Evolutionary conservation across 768 basidiomycete genomes (phyloP), one percentile per base, ranked within the genome.

Genomic region (Rhodotorula kratochvilovae): DNA sequence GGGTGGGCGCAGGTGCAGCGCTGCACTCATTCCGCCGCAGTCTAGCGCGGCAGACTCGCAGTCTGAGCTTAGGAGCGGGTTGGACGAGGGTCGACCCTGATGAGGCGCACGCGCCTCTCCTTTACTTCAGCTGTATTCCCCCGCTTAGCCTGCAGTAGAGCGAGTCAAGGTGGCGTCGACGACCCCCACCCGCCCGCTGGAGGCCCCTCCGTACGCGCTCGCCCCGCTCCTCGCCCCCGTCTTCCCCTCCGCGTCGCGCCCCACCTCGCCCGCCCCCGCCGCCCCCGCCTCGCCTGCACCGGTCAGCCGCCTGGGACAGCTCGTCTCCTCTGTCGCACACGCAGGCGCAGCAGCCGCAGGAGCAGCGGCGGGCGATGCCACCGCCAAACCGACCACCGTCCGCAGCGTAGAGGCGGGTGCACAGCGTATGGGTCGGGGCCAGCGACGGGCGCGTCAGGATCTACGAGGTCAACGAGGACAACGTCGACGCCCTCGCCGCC

Each of bases 191-290:
- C 80, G 79, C 51, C 84, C 84, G 13, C 76, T 85, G 45, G 84
- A 86, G 55, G 83, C 88, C 10, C 86, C 88, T 16, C 88, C 87
- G 17, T 90, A 87, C 79, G 83, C 85, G 67, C 77, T 87, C 29
- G 85, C 84, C 70, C 80, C 81, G 15, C 82, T 86, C 39, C 81
- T 86, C 70, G 80, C 81, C 19, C 80, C 74, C 48, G 79, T 84
- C 68, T 71, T 78, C 50, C 19, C 59, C 15, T 7, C 59, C 36
- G 16, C 56, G 17, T 39, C 61, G 29, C 57, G 51, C 66, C 68
- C 65, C 65, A 77, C 71, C 62, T 56, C 66, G 48, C 58, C 56
- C 39, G 61, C 39, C 36, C 68, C 67, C 61, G 13, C 64, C 42
- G 29, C 77, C 70, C 79, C 55, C 70, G 67, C 56, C 71, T 66